A percentile compares a stretch with the other conserved stretches of the same genome.
Conservation (phyloP, 768 basidiomycete genomes). For the Rhodosporidiobolus odoratus region DNA sequence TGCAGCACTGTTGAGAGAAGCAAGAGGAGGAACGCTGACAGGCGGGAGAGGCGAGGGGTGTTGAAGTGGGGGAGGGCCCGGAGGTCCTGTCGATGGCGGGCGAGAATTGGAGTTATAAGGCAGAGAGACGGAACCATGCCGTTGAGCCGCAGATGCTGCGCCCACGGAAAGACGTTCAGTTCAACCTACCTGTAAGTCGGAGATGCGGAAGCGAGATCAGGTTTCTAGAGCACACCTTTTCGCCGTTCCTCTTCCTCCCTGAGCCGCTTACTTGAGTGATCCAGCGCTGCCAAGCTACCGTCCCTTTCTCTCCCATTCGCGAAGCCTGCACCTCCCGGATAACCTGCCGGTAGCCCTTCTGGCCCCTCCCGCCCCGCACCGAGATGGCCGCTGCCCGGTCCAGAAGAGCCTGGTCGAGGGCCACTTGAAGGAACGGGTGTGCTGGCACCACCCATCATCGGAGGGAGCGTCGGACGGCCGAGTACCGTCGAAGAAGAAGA, state of each 20-base stretch:
- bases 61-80: background rate
- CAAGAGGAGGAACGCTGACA: constrained; percentile 2
- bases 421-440: background rate
- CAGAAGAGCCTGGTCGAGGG: background rate
- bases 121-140: background rate
- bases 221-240: constrained; percentile 31
- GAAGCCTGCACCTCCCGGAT: background rate
- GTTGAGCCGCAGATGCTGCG: background rate
- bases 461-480: constrained; percentile 19
- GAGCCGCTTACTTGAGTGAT: constrained; percentile 27
- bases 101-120: constrained; percentile 12
- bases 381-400: background rate
- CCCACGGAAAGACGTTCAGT: background rate
- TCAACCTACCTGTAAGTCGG: background rate
- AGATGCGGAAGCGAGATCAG: background rate
- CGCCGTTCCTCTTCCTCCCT: constrained; percentile 23
- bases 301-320: constrained; percentile 15
- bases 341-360: background rate
- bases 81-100: constrained; percentile 20
- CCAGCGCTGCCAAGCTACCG: background rate
- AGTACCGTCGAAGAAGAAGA: background rate
- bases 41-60: constrained; percentile 26
- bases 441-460: constrained; percentile 4
- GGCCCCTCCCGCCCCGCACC: background rate
- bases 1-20: background rate